Conservation (phyloP, 2,329 filamentous ascomycete genomes). For the Cladobotryum mycophilum region DNA sequence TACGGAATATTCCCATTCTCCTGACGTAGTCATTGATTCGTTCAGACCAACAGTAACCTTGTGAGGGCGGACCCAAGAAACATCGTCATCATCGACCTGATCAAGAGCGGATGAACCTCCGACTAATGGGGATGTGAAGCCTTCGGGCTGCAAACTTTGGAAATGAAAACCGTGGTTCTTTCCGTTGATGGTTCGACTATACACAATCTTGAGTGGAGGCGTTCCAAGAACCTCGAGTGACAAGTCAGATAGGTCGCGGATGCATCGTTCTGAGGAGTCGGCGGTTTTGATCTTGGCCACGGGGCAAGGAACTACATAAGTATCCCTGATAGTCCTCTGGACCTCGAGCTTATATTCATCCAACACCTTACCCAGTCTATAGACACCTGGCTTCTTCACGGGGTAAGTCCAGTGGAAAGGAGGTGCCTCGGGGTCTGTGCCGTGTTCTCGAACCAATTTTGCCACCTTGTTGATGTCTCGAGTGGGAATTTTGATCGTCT, state of each 20-base stretch:
- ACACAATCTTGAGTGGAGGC: conserved; percentile 85
- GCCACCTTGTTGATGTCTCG: conserved; percentile 71
- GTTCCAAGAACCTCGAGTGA: conserved; percentile 79
- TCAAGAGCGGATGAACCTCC: conserved; percentile 54
- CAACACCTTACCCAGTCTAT: conserved; percentile 75
- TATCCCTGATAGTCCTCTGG: conserved; percentile 66
- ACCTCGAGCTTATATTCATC: conserved; percentile 95
- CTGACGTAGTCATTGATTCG: conserved; percentile 74
- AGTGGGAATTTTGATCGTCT: conserved; percentile 68
- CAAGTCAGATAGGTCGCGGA: conserved; percentile 81
- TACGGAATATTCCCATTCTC: conserved; percentile 82
- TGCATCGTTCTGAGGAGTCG: conserved; percentile 63
- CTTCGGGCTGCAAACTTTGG: conserved; percentile 88
- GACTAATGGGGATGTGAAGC: conserved; percentile 71
- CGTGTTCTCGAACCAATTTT: conserved; percentile 60
- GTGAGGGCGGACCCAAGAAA: conserved; percentile 74
- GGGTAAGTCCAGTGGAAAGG: conserved; percentile 65
- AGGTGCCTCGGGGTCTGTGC: conserved; percentile 52
- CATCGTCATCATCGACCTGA: conserved; percentile 57
- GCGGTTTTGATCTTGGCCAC: conserved; percentile 65
- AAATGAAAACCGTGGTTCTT: conserved; percentile 81
- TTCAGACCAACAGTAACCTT: conserved; percentile 77
- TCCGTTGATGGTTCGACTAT: conserved; percentile 80
- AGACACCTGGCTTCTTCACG: conserved; percentile 82
- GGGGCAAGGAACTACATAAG: conserved; percentile 81